Evolutionary conservation across 148 eudicot species (phyloP).

Genomic region (Vaccinium myrtillus): DNA sequence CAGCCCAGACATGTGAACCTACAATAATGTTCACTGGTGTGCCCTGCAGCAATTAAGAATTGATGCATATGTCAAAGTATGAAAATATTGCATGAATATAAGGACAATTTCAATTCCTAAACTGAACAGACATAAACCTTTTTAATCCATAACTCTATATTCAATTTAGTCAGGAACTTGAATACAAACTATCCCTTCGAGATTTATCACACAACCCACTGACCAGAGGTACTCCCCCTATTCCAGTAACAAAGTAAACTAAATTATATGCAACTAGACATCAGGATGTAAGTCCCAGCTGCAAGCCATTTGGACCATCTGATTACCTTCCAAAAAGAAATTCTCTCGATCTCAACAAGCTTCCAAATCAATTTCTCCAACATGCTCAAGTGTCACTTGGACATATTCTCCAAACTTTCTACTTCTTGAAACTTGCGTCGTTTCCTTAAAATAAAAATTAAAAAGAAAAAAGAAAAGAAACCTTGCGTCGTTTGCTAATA

Average conservation of each 20-base stretch:
- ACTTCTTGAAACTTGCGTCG: not conserved
- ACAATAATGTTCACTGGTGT: slow-evolving; percentile 77
- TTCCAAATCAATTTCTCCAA: not conserved
- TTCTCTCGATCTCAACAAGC: not conserved
- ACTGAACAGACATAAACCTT: not conserved
- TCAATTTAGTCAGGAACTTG: not conserved
- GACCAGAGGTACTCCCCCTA: not conserved
- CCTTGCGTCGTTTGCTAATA: not conserved
- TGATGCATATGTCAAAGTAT: not conserved
- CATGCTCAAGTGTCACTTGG: not conserved
- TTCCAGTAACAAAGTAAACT: not conserved
- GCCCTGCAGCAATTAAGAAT: slow-evolving; percentile 49
- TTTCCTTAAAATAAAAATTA: no score
- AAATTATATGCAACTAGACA: not conserved
- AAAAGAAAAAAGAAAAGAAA: no score
- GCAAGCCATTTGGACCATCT: not conserved
- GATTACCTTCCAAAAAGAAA: not conserved
- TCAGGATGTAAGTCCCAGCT: not conserved
- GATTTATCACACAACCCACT: not conserved
- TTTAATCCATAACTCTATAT: not conserved
- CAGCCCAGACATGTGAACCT: slow-evolving; percentile 92
- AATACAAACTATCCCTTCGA: not conserved
- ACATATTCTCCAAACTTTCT: not conserved
- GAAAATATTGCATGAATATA: not conserved
- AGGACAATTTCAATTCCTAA: not conserved